Evolutionary conservation across 1,284 basidiomycete genomes (phyloP).

Genomic region (Pulveroboletus sp.): DNA sequence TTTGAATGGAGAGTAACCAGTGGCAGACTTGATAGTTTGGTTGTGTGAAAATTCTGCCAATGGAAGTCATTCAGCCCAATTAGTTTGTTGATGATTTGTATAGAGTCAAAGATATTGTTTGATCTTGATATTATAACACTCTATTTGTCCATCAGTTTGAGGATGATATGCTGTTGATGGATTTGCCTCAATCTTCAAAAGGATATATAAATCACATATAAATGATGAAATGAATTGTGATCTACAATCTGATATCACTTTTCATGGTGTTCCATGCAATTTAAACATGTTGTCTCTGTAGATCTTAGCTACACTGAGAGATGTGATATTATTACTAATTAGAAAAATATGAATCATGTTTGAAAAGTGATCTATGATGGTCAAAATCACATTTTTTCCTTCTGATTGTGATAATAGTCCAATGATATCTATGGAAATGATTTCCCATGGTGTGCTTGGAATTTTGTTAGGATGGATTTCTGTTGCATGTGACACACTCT

Average conservation of each 20-base stretch:
- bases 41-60: background rate
- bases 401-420: constrained; percentile 3
- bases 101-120: background rate
- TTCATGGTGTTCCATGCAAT: background rate
- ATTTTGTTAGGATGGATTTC: background rate
- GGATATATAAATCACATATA: background rate
- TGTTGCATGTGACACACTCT: too few species aligned
- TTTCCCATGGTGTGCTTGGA: background rate
- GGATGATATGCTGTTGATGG: background rate
- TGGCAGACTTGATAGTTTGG: background rate
- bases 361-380: too few species aligned
- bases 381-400: constrained; percentile 37
- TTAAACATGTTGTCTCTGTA: background rate
- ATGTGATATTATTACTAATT: too few species aligned
- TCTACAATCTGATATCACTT: constrained; percentile 29
- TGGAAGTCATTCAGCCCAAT: background rate
- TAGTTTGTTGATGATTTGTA: background rate
- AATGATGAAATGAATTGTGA: background rate
- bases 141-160: too few species aligned
- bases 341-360: too few species aligned
- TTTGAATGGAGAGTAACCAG: background rate
- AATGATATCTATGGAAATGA: background rate
- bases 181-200: background rate
- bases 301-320: too few species aligned
- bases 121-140: background rate